A percentile compares a stretch with the other conserved stretches of the same genome.
phyloP scores from a whole-genome alignment of 306 rosid genomes.

The Pueraria montana region DNA sequence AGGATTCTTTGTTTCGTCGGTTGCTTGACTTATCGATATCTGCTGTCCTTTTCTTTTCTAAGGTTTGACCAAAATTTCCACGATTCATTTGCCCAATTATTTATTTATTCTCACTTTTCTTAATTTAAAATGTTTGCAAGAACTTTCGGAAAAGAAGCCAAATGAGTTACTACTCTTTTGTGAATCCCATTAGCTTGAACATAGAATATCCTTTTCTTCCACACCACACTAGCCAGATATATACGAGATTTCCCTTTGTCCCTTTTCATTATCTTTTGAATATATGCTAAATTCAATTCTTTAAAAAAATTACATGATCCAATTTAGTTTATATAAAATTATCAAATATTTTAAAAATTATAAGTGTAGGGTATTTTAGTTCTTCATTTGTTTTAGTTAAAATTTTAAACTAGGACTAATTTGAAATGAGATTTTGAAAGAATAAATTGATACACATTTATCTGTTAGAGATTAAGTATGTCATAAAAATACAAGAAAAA shows the following conservation, averaged over 20 bases:
- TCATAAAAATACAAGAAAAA: neutral
- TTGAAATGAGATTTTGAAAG: neutral
- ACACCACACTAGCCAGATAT: constrained; percentile 33
- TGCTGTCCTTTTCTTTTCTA: constrained; percentile 51
- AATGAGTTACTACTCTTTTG: constrained; percentile 39
- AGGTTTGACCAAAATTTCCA: constrained; percentile 59
- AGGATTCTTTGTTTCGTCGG: constrained; percentile 67
- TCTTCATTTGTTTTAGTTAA: neutral
- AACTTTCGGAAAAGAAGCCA: constrained; percentile 63
- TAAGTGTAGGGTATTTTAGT: too few species aligned
- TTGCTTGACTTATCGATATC: constrained; percentile 56
- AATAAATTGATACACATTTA: too few species aligned
- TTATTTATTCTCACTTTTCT: neutral
- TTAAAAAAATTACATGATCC: neutral
- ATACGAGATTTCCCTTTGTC: neutral
- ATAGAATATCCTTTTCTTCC: constrained; percentile 69
- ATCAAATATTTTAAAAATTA: too few species aligned
- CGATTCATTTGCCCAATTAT: constrained; percentile 19
- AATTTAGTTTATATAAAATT: neutral
- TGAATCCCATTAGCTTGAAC: constrained; percentile 20
- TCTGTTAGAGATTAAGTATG: too few species aligned
- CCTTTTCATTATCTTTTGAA: neutral
- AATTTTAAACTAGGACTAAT: neutral
- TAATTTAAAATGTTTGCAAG: constrained; percentile 1
- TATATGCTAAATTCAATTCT: neutral